Conservation (phyloP, 2,329 filamentous ascomycete species). For the Lecanicillium sp. region DNA sequence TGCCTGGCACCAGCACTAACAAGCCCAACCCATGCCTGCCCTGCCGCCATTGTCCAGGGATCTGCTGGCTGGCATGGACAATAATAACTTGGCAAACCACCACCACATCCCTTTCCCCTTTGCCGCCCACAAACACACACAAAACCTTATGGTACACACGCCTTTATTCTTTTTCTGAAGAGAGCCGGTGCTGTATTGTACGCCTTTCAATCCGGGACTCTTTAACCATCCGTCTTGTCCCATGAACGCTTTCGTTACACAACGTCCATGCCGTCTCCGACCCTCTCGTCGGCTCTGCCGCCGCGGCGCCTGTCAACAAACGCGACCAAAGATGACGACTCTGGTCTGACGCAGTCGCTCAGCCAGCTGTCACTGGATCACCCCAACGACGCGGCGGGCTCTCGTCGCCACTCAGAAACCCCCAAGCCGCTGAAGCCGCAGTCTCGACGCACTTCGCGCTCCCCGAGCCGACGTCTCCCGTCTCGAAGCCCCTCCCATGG, state of each 20-base stretch:
- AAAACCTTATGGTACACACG: too few relatives aligned
- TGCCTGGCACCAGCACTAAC: too few relatives aligned
- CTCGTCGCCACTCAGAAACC: constrained; percentile 20
- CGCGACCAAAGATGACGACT: constrained; percentile 20
- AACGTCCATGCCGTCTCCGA: constrained; percentile 17
- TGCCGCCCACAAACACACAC: too few relatives aligned
- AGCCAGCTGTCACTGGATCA: constrained; percentile 35
- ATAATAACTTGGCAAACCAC: too few relatives aligned
- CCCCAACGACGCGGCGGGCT: constrained; percentile 17
- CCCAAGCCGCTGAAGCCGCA: constrained; percentile 29
- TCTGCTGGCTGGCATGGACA: too few relatives aligned
- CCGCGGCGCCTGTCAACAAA: constrained; percentile 25
- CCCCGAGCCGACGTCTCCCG: constrained; percentile 28
- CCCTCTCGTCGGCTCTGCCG: constrained; percentile 16
- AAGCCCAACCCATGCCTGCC: too few relatives aligned
- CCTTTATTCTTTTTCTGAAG: too few relatives aligned
- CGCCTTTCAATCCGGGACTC: too few relatives aligned
- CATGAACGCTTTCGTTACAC: constrained; percentile 1
- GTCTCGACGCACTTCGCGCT: constrained; percentile 28
- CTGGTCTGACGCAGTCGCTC: constrained; percentile 32
- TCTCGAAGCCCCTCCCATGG: constrained; percentile 35
- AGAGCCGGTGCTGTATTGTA: too few relatives aligned
- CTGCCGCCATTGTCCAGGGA: too few relatives aligned
- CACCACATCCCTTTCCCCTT: too few relatives aligned
- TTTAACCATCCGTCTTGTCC: neutral